A percentile compares a stretch with the other conserved stretches of the same genome.
Evolutionary conservation across 192 early-diverging fungal species (phyloP).

Genomic region (Coemansia asiatica): DNA sequence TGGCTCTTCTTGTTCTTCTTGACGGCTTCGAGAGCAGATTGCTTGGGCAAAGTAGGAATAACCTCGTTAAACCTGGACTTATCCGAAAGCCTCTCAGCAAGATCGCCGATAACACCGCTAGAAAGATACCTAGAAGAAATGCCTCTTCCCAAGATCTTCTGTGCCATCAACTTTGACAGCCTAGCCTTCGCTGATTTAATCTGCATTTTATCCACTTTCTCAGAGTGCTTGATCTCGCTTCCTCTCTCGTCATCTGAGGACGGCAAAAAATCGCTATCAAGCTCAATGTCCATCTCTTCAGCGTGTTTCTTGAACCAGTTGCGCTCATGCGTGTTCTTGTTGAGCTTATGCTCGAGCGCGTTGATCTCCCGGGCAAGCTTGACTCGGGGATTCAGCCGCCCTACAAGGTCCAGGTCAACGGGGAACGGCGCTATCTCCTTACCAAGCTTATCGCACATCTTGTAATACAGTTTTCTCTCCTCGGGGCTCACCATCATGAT

Average conservation of each 20-base stretch:
- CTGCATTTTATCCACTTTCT: constrained; percentile 29
- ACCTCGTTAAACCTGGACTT: constrained; percentile 16
- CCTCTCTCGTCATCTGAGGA: constrained; percentile 37
- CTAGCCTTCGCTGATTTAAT: constrained; percentile 24
- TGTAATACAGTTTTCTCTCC: constrained; percentile 77
- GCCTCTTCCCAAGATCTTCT: constrained; percentile 41
- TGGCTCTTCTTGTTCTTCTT: constrained; percentile 9
- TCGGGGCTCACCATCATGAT: constrained; percentile 83
- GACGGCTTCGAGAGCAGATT: constrained; percentile 45
- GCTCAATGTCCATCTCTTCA: constrained; percentile 73
- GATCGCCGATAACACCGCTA: constrained; percentile 60
- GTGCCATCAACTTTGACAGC: constrained; percentile 30
- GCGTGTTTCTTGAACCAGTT: constrained; percentile 82
- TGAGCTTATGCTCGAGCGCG: constrained; percentile 70
- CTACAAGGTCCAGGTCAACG: constrained; percentile 69
- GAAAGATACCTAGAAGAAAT: constrained; percentile 65
- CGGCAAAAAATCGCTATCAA: constrained; percentile 70
- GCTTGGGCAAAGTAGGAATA: constrained; percentile 33
- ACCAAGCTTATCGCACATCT: constrained; percentile 76
- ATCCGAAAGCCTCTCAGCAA: constrained; percentile 64
- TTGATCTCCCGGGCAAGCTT: constrained; percentile 82
- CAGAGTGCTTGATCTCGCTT: constrained; percentile 16
- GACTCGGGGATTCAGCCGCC: constrained; percentile 73
- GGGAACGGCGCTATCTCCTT: constrained; percentile 83
- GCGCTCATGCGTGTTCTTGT: constrained; percentile 65